Base-by-base conservation (phyloP, 352 stramenopile genomes). In the Pythium grandisporangium region DNA sequence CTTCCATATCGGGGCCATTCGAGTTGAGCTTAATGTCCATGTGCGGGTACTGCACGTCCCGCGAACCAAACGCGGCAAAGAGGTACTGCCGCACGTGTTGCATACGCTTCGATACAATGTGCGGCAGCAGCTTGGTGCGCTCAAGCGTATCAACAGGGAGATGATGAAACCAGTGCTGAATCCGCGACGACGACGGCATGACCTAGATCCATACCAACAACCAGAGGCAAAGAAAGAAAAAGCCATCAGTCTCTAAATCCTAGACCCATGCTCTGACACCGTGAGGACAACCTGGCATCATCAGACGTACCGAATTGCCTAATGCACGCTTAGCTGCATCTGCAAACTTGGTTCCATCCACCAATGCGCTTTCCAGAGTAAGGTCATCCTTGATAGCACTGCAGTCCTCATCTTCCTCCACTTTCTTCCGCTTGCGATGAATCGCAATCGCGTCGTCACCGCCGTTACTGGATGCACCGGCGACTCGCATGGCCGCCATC, bases 11-110 rank as follows among this genome's bases (percentile, higher is more conserved):
- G 6, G 76, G 76, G 2, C 73, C 74, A 30, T 82, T 84, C 38
- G 70, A 84, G 49, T 84, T 87, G 14, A 90, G 54, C 36, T 85
- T 85, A 48, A 90, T 84, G 34, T 90, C 72, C 51, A 78, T 83
- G 17, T 74, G 45, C 27, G 76, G 76, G 49, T 84, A 86, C 22
- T 57, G 55, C 21, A 61, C 49, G 4, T 60, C 48, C 3, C 53
- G 58, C 1, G 54, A 45, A 23, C 58, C 62, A 45, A 86, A 84
- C 36, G 80, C 68, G 29, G 48, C 57, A 30, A 71, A 54, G 23
- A 82, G 58, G 42, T 70, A 78, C 43, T 70, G 57, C 36, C 73
- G 55, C 16, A 65, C 70, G 38, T 71, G 55, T 10, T 66, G 49
- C 52, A 80, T 66, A 13, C 73, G 61, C 38, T 73, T 77, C 14